Conservation (phyloP, 2,329 filamentous ascomycete species). For the Talaromyces sp. region DNA sequence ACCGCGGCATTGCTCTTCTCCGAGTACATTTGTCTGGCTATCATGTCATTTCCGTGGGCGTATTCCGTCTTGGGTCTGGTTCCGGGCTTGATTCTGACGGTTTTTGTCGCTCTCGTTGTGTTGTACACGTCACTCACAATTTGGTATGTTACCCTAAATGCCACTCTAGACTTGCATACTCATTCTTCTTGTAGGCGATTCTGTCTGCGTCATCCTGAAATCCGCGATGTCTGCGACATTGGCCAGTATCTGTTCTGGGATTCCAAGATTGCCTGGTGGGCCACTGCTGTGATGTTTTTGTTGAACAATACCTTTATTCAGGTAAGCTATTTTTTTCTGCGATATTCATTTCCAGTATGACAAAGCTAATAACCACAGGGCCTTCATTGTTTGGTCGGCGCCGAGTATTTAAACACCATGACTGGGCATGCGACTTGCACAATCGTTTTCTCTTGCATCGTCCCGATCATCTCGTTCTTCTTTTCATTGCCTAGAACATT, state of each 20-base stretch:
- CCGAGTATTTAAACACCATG: conserved; percentile 89
- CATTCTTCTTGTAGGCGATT: conserved; percentile 63
- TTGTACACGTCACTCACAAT: conserved; percentile 74
- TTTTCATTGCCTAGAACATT: conserved; percentile 85
- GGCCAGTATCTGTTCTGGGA: conserved; percentile 94
- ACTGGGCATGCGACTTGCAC: conserved; percentile 70
- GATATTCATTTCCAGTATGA: not conserved
- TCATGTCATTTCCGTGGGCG: conserved; percentile 95
- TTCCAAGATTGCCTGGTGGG: conserved; percentile 66
- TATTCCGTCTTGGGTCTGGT: conserved; percentile 85
- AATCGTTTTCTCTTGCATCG: conserved; percentile 71
- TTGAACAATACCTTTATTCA: conserved; percentile 93
- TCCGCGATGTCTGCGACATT: conserved; percentile 89
- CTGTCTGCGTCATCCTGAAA: conserved; percentile 83
- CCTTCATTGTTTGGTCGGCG: conserved; percentile 77
- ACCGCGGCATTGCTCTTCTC: conserved; percentile 87
- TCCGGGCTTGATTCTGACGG: conserved; percentile 78
- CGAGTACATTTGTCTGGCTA: conserved; percentile 88
- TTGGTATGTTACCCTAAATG: conserved; percentile 45
- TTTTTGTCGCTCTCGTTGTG: conserved; percentile 72
- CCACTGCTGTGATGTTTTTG: conserved; percentile 80
- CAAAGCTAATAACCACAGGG: conserved; percentile 45
- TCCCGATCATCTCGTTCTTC: conserved; percentile 70
- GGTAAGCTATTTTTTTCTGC: conserved; percentile 36
- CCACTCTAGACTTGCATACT: not conserved